phyloP scores from a whole-genome alignment of 768 basidiomycete genomes.

The Rhodotorula paludigena region DNA sequence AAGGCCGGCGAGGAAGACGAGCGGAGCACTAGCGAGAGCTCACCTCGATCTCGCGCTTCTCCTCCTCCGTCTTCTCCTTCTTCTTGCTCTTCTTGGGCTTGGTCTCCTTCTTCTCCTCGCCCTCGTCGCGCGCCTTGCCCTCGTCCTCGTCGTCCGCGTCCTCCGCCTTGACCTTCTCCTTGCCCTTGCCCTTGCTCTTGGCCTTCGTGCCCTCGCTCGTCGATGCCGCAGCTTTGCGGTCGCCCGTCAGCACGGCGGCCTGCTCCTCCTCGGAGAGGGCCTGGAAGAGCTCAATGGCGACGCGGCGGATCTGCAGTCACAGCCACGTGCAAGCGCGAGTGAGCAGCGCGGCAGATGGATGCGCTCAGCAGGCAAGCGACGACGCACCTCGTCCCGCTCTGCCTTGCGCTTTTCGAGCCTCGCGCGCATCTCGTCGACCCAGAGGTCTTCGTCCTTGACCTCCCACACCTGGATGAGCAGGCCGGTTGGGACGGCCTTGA shows the following conservation, averaged over 20 bases:
- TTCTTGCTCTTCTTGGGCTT: slow-evolving; percentile 3
- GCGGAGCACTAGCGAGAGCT: not conserved
- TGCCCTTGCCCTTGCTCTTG: slow-evolving; percentile 34
- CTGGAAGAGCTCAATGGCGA: slow-evolving; percentile 56
- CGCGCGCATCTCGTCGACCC: slow-evolving; percentile 63
- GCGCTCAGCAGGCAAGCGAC: not conserved
- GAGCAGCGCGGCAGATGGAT: too few relatives aligned
- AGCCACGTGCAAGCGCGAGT: too few relatives aligned
- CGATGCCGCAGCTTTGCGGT: not conserved
- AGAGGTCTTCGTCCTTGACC: slow-evolving; percentile 60
- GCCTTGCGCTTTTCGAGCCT: slow-evolving; percentile 59
- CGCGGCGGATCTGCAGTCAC: slow-evolving; percentile 46
- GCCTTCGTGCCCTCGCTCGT: not conserved
- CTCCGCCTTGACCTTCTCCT: slow-evolving; percentile 13
- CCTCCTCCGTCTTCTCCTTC: slow-evolving; percentile 21
- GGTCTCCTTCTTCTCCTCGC: slow-evolving; percentile 14
- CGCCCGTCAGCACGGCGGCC: slow-evolving; percentile 49
- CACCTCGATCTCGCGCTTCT: slow-evolving; percentile 27
- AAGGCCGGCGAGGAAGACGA: not conserved
- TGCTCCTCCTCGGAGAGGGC: slow-evolving; percentile 59
- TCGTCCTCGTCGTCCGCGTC: slow-evolving; percentile 18
- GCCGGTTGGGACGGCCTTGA: slow-evolving; percentile 40
- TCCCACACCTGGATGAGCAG: slow-evolving; percentile 84
- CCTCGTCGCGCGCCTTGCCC: slow-evolving; percentile 31
- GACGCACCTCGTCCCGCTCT: slow-evolving; percentile 63